Evolutionary conservation across 2,329 filamentous ascomycete species (phyloP).

Genomic region (Trichoderma sp.): DNA sequence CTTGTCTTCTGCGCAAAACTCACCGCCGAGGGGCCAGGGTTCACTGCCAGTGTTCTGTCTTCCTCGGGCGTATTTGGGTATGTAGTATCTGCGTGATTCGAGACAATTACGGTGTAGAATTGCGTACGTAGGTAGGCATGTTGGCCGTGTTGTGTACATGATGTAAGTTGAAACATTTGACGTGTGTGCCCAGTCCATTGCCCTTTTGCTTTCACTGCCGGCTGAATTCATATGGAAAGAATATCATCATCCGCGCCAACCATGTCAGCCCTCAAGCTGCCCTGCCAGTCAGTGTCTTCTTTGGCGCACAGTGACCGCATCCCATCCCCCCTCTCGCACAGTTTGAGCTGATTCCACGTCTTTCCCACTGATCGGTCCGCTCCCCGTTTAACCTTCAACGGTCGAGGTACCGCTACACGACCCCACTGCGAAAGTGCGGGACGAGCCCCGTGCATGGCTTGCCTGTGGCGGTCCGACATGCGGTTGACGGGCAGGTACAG

Average conservation of each 20-base stretch:
- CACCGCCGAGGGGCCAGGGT: constrained; percentile 11
- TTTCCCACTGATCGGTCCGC: no score
- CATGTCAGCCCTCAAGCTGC: neutral
- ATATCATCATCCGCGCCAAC: neutral
- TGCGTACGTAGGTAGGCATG: no score
- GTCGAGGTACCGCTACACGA: neutral
- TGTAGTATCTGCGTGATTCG: neutral
- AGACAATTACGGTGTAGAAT: neutral
- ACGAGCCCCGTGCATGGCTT: constrained; percentile 22
- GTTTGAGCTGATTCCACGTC: neutral
- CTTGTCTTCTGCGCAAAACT: constrained; percentile 16
- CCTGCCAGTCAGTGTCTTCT: neutral
- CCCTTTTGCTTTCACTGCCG: neutral
- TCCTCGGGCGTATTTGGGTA: no score
- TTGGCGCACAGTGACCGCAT: neutral
- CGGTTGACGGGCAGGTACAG: constrained; percentile 3
- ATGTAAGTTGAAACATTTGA: neutral
- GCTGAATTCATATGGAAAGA: neutral
- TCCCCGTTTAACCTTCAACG: no score
- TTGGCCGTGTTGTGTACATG: neutral
- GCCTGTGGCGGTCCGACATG: constrained; percentile 1
- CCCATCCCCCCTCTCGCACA: neutral
- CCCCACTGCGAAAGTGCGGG: constrained; percentile 14
- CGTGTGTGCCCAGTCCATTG: neutral
- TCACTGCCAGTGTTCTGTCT: neutral